Percentiles rank a stretch among this genome's conserved stretches.
Conservation (phyloP, 768 basidiomycete species). For the Collybiopsis confluens region DNA sequence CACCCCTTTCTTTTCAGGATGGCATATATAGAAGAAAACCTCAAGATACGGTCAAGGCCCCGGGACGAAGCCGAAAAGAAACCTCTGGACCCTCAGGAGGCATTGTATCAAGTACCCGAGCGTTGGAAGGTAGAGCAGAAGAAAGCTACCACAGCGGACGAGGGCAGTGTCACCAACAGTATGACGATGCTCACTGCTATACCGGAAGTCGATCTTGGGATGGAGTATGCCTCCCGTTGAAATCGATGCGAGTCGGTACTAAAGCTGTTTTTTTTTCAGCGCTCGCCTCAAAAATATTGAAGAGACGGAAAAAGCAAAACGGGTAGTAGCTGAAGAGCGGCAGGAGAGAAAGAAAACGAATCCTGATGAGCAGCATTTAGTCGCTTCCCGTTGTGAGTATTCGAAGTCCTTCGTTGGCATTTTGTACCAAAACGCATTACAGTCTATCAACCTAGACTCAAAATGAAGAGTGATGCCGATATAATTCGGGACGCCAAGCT, state of each 20-base stretch:
- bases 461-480: conserved; percentile 82
- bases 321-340: conserved; percentile 72
- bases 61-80: conserved; percentile 44
- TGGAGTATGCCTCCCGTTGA: conserved; percentile 77
- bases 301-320: conserved; percentile 95
- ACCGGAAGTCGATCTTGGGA: conserved; percentile 96
- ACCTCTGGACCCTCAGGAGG: conserved; percentile 70
- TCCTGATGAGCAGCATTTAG: conserved; percentile 78
- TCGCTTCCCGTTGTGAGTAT: conserved; percentile 84
- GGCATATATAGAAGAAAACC: conserved; percentile 95
- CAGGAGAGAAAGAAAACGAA: conserved; percentile 50
- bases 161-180: conserved; percentile 91
- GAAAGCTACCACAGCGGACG: conserved; percentile 57
- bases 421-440: conserved; percentile 9
- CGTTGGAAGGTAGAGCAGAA: conserved; percentile 57
- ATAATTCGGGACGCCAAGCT: conserved; percentile 85
- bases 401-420: background rate
- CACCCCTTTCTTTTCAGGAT: conserved; percentile 55
- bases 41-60: conserved; percentile 65
- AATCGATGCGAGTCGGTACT: background rate
- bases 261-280: conserved; percentile 34
- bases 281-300: conserved; percentile 92
- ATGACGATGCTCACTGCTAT: conserved; percentile 96
- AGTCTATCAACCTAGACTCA: conserved; percentile 85
- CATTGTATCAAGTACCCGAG: conserved; percentile 69